Evolutionary conservation across 176 grass and related monocot genomes (phyloP).

Genomic region (Avena eriantha): DNA sequence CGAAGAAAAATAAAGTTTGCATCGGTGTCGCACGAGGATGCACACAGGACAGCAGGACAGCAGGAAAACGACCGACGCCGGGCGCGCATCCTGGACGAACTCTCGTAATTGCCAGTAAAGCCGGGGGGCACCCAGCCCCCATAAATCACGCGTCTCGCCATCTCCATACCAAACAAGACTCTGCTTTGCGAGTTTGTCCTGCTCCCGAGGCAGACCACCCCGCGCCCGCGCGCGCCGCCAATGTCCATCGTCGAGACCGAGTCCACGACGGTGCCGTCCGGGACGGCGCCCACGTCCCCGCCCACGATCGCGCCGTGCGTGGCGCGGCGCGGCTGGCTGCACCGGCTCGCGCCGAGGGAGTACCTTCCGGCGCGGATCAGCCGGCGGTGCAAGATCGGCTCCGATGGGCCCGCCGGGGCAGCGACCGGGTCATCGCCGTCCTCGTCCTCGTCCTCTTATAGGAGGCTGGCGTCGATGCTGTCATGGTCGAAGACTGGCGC

Average conservation of each 20-base stretch:
- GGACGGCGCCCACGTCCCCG: conserved; percentile 18
- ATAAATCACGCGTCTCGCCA: conserved; percentile 2
- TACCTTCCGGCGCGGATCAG: conserved; percentile 32
- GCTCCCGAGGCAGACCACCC: background rate
- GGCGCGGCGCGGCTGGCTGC: conserved; percentile 39
- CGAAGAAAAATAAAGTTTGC: background rate
- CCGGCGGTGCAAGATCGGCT: conserved; percentile 37
- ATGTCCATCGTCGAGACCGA: conserved; percentile 36
- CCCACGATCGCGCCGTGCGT: background rate
- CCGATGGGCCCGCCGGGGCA: background rate
- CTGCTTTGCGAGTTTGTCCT: background rate
- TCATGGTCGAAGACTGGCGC: conserved; percentile 40
- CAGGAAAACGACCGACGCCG: background rate
- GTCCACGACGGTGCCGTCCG: background rate
- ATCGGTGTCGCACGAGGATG: background rate
- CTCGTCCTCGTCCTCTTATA: background rate
- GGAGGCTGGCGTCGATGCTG: conserved; percentile 48
- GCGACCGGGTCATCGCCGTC: background rate
- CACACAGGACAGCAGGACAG: background rate
- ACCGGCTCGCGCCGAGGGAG: conserved; percentile 39
- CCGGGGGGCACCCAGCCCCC: background rate
- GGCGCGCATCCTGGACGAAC: background rate
- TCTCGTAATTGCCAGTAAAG: background rate
- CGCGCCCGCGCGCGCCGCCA: background rate
- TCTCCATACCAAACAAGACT: background rate